Evolutionary conservation across 768 basidiomycete genomes (phyloP), one percentile per base, ranked within the genome.

Genomic region (Leccinum sublutescens): DNA sequence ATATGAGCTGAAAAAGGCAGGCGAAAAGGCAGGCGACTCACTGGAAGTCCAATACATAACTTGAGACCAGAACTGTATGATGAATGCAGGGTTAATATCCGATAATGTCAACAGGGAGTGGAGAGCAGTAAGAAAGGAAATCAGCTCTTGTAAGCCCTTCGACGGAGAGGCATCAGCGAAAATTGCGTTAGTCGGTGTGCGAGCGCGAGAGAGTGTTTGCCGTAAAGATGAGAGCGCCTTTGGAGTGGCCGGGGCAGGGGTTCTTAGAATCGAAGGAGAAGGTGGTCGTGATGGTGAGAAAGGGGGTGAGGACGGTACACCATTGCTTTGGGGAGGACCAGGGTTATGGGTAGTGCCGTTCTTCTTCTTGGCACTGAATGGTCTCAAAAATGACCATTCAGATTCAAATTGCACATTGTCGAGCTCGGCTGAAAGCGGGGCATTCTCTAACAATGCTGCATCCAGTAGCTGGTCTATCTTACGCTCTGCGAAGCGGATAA

Each of bases 11-110:
- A 21, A 48, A 49, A 43, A 38, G 53, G 19, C 31, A 56, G 27
- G 31, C 23, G 15, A 19, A 40, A 38, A 49, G 10, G 12, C 65
- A n/a, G 71, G n/a, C 14, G 2, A 65, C 87, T 79, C 79, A 91
- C 94, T 93, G 23, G 94, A 88, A 55, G 94, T 89, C 97, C 97
- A 99, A 71, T 95, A 98, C 79, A 97, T 88, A n/a, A 97, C 86
- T 74, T 99, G 97, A 1, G 94, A 95, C 87, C 95, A 96, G 52
- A 95, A 80, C 71, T 99, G 97, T 6, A 89, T 86, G 53, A 86
- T 87, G 17, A 98, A 78, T 8, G 83, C 87, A 14, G 97, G 93
- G 69, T 98, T 98, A 64, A 98, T 84, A 58, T 95, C 91, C 50
- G 95, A 93, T 40, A 94, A 76, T 21, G 86, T 83, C 15, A 99